These are phyloP conservation scores for Perkinsela sp. DNA, from an alignment of 208 protist genomes.

Conservation along the genomic window DNA sequence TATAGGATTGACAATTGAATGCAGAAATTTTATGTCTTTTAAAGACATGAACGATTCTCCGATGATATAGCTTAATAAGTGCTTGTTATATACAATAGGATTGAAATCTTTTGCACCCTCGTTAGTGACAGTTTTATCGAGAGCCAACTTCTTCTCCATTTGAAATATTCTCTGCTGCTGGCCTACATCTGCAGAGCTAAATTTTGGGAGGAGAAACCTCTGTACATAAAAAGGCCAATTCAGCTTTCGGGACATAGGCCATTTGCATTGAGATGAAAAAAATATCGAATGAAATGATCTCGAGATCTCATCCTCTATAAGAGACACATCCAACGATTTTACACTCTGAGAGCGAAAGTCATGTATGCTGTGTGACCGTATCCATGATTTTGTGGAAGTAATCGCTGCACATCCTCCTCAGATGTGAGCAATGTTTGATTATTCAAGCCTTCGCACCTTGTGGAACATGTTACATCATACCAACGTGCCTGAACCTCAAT, in stretches of 20 bases:
- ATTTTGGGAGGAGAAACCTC: neutral
- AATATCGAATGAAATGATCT: no score
- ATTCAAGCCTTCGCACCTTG: neutral
- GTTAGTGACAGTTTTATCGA: neutral
- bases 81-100: neutral
- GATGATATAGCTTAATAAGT: neutral
- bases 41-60: neutral
- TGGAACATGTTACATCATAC: constrained; percentile 19
- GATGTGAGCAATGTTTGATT: neutral
- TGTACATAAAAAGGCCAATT: constrained; percentile 1
- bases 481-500: constrained; percentile 44
- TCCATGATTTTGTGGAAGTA: neutral
- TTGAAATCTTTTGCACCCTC: neutral
- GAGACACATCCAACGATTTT: no score
- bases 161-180: neutral
- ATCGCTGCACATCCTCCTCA: neutral
- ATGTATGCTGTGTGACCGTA: neutral
- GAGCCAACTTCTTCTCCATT: neutral
- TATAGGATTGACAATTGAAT: neutral
- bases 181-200: neutral
- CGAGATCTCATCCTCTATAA: no score
- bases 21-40: neutral
- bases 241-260: neutral
- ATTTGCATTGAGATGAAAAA: no score
- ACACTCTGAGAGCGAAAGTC: neutral